A percentile compares a stretch with the other conserved stretches of the same genome.
These are phyloP conservation scores for Rhodotorula sp. DNA, from an alignment of 1,284 basidiomycete species.

Conservation along the genomic window DNA sequence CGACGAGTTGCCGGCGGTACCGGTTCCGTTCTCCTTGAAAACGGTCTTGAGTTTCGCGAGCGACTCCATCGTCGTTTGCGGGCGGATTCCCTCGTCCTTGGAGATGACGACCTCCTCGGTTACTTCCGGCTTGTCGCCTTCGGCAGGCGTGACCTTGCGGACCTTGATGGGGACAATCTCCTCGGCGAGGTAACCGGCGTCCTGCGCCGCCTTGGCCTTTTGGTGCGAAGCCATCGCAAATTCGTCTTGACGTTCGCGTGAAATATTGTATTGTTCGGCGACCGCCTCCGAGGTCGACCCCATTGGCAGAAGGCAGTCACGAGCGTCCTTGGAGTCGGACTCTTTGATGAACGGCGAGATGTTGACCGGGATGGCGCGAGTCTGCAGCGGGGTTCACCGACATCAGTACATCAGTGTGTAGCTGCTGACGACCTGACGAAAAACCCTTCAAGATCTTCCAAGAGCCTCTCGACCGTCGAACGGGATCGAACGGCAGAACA, in stretches of 20 bases:
- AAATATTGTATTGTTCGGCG: constrained; percentile 49
- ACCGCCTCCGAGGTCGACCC: constrained; percentile 53
- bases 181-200: constrained; percentile 50
- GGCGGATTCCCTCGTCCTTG: constrained; percentile 47
- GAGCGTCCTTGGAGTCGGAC: constrained; percentile 43
- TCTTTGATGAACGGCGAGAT: constrained; percentile 47
- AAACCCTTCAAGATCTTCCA: too few relatives aligned
- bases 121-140: constrained; percentile 34
- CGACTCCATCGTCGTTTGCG: constrained; percentile 38
- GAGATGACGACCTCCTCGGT: constrained; percentile 42
- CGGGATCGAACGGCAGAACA: background rate
- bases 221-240: constrained; percentile 51
- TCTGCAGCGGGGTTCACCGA: constrained; percentile 7
- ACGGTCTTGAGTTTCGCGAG: constrained; percentile 52
- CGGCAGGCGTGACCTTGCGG: constrained; percentile 44
- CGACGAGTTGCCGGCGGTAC: constrained; percentile 51
- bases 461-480: too few relatives aligned
- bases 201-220: constrained; percentile 50
- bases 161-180: constrained; percentile 52
- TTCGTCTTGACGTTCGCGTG: constrained; percentile 49
- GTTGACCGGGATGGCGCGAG: constrained; percentile 47
- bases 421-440: too few relatives aligned
- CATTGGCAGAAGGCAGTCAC: constrained; percentile 50
- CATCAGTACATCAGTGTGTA: too few relatives aligned
- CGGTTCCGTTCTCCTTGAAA: constrained; percentile 51